Percentiles rank a stretch among this genome's conserved stretches.
Conservation (phyloP, 208 protist genomes). For the Jaenimonas drosophilae region DNA sequence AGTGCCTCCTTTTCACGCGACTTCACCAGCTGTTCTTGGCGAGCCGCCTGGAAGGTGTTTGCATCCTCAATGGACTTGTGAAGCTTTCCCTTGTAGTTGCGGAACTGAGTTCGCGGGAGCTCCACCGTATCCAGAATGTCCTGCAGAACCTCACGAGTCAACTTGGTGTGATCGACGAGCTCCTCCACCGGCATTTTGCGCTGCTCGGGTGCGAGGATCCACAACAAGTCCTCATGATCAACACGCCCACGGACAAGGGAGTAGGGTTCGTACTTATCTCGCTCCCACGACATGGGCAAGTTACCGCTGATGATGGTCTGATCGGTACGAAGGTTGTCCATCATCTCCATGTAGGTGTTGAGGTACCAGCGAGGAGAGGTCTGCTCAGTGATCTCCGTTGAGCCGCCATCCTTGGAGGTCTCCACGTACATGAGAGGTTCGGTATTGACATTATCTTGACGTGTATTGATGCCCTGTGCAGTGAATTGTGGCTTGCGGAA, state of each 20-base stretch:
- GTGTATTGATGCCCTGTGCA: constrained; percentile 69
- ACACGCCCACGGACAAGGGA: constrained; percentile 71
- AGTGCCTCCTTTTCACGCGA: constrained; percentile 67
- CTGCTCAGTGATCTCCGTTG: constrained; percentile 77
- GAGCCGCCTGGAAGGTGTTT: constrained; percentile 61
- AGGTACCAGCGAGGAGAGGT: constrained; percentile 70
- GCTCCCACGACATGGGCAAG: constrained; percentile 67
- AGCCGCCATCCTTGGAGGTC: constrained; percentile 67
- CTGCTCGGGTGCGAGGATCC: constrained; percentile 53
- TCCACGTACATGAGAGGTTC: constrained; percentile 83
- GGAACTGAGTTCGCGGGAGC: constrained; percentile 67
- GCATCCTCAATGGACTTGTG: constrained; percentile 75
- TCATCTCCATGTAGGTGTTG: constrained; percentile 83
- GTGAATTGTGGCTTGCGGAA: constrained; percentile 77
- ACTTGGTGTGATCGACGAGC: constrained; percentile 50
- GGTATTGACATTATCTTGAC: constrained; percentile 76
- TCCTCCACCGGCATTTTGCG: constrained; percentile 51
- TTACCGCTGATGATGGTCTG: constrained; percentile 65
- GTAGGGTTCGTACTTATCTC: constrained; percentile 80
- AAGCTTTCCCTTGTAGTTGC: constrained; percentile 84
- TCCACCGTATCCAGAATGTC: constrained; percentile 81
- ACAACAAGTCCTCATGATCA: constrained; percentile 77
- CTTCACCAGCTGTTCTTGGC: constrained; percentile 68
- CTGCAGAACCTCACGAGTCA: constrained; percentile 58
- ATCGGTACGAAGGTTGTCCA: constrained; percentile 63